phyloP scores from a whole-genome alignment of 805 yeast genomes.

The Metschnikowia lochheadii region DNA sequence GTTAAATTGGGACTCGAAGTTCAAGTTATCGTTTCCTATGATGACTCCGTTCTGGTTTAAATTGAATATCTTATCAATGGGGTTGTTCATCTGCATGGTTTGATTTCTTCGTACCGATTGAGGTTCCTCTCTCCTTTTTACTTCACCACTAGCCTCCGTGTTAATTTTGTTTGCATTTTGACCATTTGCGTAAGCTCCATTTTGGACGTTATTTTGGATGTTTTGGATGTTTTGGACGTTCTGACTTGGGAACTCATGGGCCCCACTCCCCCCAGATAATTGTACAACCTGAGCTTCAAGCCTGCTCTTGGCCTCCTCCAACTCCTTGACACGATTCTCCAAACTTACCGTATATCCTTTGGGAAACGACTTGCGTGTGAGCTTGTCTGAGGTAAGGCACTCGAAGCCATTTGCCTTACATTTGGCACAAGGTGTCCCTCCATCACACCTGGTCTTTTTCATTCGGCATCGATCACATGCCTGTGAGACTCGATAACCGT shows the following conservation, averaged over 20 bases:
- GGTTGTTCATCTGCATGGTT: slow-evolving; percentile 34
- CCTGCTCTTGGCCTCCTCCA: slow-evolving; percentile 47
- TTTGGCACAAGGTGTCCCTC: slow-evolving; percentile 65
- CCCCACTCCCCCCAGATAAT: slow-evolving; percentile 17
- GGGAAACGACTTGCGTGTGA: slow-evolving; percentile 74
- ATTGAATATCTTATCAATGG: slow-evolving; percentile 44
- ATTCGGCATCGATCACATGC: slow-evolving; percentile 81
- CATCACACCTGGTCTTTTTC: slow-evolving; percentile 75
- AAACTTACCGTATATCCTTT: slow-evolving; percentile 76
- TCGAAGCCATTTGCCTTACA: slow-evolving; percentile 62
- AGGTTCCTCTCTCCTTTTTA: slow-evolving; percentile 8
- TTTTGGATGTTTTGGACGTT: slow-evolving; percentile 21
- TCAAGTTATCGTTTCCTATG: slow-evolving; percentile 43
- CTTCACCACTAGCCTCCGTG: neutral
- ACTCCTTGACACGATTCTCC: slow-evolving; percentile 55
- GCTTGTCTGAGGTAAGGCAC: slow-evolving; percentile 68
- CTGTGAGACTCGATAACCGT: slow-evolving; percentile 58
- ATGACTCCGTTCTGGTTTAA: slow-evolving; percentile 40
- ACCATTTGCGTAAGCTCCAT: slow-evolving; percentile 19
- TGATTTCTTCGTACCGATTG: slow-evolving; percentile 1
- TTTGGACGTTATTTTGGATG: slow-evolving; percentile 14
- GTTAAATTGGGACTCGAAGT: slow-evolving; percentile 44
- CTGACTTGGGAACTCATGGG: slow-evolving; percentile 19
- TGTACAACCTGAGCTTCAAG: slow-evolving; percentile 5
- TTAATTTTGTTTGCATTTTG: neutral